Evolutionary conservation across 768 basidiomycete species (phyloP).

Genomic region (Suillus spraguei): DNA sequence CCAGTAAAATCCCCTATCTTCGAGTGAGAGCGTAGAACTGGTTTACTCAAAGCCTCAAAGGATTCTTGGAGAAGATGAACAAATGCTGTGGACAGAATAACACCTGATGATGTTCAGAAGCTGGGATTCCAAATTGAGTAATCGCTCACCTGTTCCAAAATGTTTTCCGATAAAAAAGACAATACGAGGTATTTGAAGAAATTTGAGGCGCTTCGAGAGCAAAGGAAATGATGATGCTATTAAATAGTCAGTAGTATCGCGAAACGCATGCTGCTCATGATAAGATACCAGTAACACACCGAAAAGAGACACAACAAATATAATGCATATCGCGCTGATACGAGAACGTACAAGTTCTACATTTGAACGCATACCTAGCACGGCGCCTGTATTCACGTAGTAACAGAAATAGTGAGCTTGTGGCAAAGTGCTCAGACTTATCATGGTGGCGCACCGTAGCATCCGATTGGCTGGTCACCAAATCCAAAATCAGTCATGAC

Average conservation of each 20-base stretch:
- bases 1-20: constrained; percentile 63
- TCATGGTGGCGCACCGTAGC: not conserved
- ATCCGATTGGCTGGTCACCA: not conserved
- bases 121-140: not conserved
- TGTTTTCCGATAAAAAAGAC: constrained; percentile 87
- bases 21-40: constrained; percentile 47
- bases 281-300: constrained; percentile 43
- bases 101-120: constrained; percentile 43
- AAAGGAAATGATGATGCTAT: constrained; percentile 77
- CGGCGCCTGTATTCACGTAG: not conserved
- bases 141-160: constrained; percentile 69
- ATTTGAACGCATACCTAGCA: not conserved
- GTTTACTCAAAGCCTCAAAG: constrained; percentile 58
- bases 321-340: constrained; percentile 46
- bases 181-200: constrained; percentile 63
- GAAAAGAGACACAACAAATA: constrained; percentile 64
- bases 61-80: constrained; percentile 81
- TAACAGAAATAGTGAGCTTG: not conserved
- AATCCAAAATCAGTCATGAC: not conserved
- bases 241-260: constrained; percentile 3
- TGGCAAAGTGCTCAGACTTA: not conserved
- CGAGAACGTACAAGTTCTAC: constrained; percentile 1
- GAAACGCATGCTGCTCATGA: not conserved
- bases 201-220: constrained; percentile 54
- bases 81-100: constrained; percentile 83